Conservation (phyloP, 1,284 basidiomycete genomes). For the Testicularia cyperi region DNA sequence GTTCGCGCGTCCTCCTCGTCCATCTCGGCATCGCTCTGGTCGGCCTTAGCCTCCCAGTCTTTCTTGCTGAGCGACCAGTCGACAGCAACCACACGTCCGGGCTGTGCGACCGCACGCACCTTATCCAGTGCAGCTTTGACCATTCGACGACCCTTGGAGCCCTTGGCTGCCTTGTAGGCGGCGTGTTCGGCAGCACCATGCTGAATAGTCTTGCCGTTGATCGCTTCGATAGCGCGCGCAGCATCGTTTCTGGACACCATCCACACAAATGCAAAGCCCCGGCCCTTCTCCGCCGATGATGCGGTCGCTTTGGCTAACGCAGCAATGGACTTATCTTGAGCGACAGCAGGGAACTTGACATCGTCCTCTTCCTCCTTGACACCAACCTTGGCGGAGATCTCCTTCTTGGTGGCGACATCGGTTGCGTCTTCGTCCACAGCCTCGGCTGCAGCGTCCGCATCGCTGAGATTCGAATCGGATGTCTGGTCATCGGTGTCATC, state of each 20-base stretch:
- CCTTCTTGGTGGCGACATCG: not conserved
- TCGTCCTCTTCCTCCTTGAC: slow-evolving; percentile 60
- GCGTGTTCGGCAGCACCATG: slow-evolving; percentile 71
- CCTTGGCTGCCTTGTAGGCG: slow-evolving; percentile 66
- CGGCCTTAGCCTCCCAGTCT: slow-evolving; percentile 75
- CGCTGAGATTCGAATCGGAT: slow-evolving; percentile 61
- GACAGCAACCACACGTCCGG: slow-evolving; percentile 78
- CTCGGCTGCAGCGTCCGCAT: slow-evolving; percentile 61
- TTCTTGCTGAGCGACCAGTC: slow-evolving; percentile 96
- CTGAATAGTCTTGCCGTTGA: slow-evolving; percentile 76
- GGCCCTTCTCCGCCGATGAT: slow-evolving; percentile 63
- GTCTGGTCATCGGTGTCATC: slow-evolving; percentile 10
- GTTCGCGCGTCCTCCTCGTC: slow-evolving; percentile 57
- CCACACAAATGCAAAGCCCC: slow-evolving; percentile 96
- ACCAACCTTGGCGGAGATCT: not conserved
- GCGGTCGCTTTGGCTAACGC: slow-evolving; percentile 69
- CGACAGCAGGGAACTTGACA: too few relatives aligned
- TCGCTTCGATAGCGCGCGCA: slow-evolving; percentile 75
- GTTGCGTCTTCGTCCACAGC: slow-evolving; percentile 1
- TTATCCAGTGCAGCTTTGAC: slow-evolving; percentile 62
- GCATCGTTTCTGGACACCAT: slow-evolving; percentile 84
- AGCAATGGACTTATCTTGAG: slow-evolving; percentile 63
- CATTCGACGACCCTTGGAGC: slow-evolving; percentile 71
- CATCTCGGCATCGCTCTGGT: slow-evolving; percentile 65
- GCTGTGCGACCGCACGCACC: slow-evolving; percentile 40